A percentile compares a stretch with the other conserved stretches of the same genome.
phyloP scores from a whole-genome alignment of 1,139 yeast species.

The Pichia sp. region DNA sequence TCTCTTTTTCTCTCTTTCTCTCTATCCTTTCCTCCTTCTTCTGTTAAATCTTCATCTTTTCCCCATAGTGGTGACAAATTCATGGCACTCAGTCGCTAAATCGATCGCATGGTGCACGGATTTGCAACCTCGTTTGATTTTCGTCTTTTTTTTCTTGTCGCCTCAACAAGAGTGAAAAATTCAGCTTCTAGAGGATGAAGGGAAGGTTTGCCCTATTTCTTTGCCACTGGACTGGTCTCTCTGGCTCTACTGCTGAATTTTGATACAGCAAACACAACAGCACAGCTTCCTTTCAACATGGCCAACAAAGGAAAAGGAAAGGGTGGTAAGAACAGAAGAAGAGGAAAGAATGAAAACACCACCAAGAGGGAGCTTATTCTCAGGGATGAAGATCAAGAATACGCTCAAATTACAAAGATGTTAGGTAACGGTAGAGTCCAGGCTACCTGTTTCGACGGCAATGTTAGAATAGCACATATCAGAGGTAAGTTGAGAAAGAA shows the following conservation, averaged over 20 bases:
- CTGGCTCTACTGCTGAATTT: background rate
- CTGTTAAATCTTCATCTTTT: background rate
- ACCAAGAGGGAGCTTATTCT: slow-evolving; percentile 90
- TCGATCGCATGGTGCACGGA: background rate
- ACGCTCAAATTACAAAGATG: slow-evolving; percentile 97
- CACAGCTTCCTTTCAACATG: slow-evolving; percentile 18
- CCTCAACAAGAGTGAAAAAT: background rate
- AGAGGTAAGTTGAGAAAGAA: slow-evolving; percentile 99
- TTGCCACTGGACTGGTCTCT: background rate
- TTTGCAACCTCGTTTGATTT: background rate
- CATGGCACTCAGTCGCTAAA: background rate
- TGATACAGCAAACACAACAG: background rate
- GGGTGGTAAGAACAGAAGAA: slow-evolving; percentile 88
- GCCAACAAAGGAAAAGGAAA: slow-evolving; percentile 33
- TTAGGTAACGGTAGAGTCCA: slow-evolving; percentile 97
- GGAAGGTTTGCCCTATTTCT: background rate
- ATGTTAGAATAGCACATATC: slow-evolving; percentile 91
- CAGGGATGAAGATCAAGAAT: slow-evolving; percentile 97
- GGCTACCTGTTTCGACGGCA: slow-evolving; percentile 91
- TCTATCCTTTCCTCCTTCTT: background rate
- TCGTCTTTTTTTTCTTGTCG: background rate
- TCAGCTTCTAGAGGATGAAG: background rate
- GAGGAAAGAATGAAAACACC: slow-evolving; percentile 95
- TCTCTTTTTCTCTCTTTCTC: no score
- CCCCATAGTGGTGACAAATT: background rate